These are phyloP conservation scores for Pelagophyceae sp. DNA, from an alignment of 352 stramenopile genomes.

Conservation along the genomic window DNA sequence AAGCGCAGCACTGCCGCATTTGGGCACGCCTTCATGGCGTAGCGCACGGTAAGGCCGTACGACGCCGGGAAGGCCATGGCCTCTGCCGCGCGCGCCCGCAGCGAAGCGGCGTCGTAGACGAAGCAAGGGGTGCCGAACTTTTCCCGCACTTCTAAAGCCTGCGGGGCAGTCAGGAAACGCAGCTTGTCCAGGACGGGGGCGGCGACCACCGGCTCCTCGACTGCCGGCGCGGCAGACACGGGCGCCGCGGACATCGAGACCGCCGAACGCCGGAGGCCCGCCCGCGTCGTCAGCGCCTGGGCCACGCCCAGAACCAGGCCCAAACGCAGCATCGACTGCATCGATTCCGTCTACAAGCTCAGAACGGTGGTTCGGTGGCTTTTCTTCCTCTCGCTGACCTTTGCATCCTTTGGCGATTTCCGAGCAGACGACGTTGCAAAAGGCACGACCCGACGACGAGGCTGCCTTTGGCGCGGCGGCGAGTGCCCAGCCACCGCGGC, in stretches of 20 bases:
- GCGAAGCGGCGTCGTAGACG: slow-evolving; percentile 60
- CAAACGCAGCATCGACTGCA: not conserved
- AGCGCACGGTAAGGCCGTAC: slow-evolving; percentile 70
- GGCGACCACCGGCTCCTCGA: not conserved
- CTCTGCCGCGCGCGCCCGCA: slow-evolving; percentile 51
- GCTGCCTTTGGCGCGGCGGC: no score
- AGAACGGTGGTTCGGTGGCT: no score
- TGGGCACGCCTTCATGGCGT: slow-evolving; percentile 74
- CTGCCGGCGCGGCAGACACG: no score
- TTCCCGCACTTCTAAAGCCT: not conserved
- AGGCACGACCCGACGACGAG: no score
- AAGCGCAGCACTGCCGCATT: slow-evolving; percentile 65
- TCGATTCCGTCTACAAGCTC: no score
- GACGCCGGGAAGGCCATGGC: slow-evolving; percentile 69
- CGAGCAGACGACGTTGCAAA: no score
- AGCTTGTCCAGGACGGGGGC: not conserved
- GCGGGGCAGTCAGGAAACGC: not conserved
- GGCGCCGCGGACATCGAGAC: not conserved
- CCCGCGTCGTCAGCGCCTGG: not conserved
- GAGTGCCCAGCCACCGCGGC: no score
- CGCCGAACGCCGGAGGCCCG: not conserved
- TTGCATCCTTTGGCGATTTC: no score
- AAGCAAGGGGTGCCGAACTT: slow-evolving; percentile 60
- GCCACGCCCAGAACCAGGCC: no score
- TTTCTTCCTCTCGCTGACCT: no score